Percentiles rank a stretch among this genome's conserved stretches.
phyloP scores from a whole-genome alignment of 768 basidiomycete species.

The Epithele typhae region DNA sequence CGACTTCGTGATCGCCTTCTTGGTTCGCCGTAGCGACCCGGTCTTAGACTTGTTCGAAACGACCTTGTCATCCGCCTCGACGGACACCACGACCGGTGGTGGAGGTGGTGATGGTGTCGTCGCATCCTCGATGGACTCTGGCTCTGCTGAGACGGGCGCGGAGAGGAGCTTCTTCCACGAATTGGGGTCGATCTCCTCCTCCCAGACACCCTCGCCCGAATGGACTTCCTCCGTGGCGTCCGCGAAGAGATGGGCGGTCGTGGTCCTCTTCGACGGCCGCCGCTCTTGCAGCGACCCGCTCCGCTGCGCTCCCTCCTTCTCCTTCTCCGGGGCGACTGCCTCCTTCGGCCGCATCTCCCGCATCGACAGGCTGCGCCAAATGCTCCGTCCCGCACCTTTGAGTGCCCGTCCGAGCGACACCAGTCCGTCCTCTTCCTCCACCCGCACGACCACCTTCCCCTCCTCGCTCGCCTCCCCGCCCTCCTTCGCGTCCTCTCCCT shows the following conservation, averaged over 20 bases:
- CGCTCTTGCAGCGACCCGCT: not conserved
- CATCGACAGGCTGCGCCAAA: conserved; percentile 22
- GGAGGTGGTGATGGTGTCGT: not conserved
- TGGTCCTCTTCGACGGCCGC: conserved; percentile 1
- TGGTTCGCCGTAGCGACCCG: too few species aligned
- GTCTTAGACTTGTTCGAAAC: too few species aligned
- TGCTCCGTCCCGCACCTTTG: conserved; percentile 21
- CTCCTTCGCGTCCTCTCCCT: conserved; percentile 6
- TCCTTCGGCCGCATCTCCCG: conserved; percentile 12
- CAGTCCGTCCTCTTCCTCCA: conserved; percentile 21
- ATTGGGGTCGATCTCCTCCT: conserved; percentile 10
- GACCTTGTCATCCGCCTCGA: too few species aligned
- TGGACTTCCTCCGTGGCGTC: not conserved
- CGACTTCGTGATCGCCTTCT: too few species aligned
- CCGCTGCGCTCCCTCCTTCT: not conserved
- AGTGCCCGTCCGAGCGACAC: conserved; percentile 22
- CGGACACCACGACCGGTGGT: not conserved
- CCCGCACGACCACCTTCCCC: conserved; percentile 5
- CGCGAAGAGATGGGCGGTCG: conserved; percentile 11
- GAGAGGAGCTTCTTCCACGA: conserved; percentile 11
- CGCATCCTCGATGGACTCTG: not conserved
- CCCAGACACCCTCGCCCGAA: conserved; percentile 14
- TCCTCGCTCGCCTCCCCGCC: conserved; percentile 11
- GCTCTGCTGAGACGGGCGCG: not conserved
- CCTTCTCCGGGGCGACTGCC: not conserved